A percentile compares a stretch with the other conserved stretches of the same genome.
Evolutionary conservation across 805 yeast species (phyloP).

Genomic region (Schwanniomyces vanrijiae): DNA sequence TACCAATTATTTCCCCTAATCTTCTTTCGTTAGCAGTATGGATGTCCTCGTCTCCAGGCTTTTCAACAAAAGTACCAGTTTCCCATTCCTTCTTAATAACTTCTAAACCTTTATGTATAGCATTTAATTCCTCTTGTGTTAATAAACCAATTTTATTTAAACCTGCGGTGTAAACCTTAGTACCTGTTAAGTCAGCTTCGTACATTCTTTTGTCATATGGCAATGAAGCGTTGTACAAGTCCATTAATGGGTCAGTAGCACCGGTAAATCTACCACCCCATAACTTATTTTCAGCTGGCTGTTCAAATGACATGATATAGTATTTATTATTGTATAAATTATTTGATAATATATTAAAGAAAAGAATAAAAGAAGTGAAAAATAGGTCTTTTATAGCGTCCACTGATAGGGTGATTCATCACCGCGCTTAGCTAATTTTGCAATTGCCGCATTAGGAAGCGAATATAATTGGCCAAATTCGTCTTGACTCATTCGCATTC

Average conservation of each 20-base stretch:
- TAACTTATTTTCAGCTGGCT: constrained; percentile 68
- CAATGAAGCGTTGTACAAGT: constrained; percentile 91
- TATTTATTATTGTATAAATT: background rate
- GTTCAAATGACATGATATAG: constrained; percentile 27
- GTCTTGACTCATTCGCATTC: background rate
- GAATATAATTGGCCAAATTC: background rate
- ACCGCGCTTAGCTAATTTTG: constrained; percentile 6
- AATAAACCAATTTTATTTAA: constrained; percentile 75
- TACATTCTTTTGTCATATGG: constrained; percentile 97
- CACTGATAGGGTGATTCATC: constrained; percentile 6
- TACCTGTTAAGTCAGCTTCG: constrained; percentile 90
- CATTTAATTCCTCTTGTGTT: constrained; percentile 66
- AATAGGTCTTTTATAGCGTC: background rate
- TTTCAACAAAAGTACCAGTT: constrained; percentile 62
- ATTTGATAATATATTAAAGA: background rate
- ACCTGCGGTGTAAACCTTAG: constrained; percentile 89
- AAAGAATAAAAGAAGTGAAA: background rate
- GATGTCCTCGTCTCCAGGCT: constrained; percentile 93
- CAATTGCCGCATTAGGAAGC: background rate
- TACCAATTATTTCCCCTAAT: constrained; percentile 93
- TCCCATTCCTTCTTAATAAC: constrained; percentile 81
- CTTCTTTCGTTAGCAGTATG: constrained; percentile 99
- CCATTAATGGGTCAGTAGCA: constrained; percentile 96
- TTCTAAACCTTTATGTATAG: constrained; percentile 82
- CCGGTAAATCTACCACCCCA: constrained; percentile 99